phyloP scores from a whole-genome alignment of 257 asterid genomes.

The Anisodus tanguticus region DNA sequence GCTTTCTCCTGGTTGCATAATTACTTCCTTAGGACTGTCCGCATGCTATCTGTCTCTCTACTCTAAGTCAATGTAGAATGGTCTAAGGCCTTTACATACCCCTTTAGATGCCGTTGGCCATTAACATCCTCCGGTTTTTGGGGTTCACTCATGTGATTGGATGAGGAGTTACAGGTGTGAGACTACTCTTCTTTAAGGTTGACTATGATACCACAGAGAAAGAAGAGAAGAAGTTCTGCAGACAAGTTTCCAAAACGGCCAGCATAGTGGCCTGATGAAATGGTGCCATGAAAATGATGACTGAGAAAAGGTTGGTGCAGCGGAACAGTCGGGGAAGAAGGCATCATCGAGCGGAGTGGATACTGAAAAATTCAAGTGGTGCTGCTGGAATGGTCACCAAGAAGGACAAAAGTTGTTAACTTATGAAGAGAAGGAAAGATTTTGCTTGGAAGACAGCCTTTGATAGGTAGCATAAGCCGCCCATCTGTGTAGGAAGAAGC shows the following conservation, averaged over 20 bases:
- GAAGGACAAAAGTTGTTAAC: background rate
- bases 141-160: background rate
- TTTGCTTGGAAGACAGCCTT: background rate
- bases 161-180: background rate
- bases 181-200: background rate
- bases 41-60: background rate
- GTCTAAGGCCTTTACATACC: background rate
- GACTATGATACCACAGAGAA: slow-evolving; percentile 6
- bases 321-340: background rate
- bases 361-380: background rate
- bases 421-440: background rate
- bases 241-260: background rate
- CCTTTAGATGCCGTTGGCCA: background rate
- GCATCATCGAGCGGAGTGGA: slow-evolving; percentile 6
- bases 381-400: slow-evolving; percentile 1
- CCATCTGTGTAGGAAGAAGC: slow-evolving; percentile 5
- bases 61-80: background rate
- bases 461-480: background rate
- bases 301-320: slow-evolving; percentile 6
- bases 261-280: slow-evolving; percentile 16
- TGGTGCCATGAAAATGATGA: background rate
- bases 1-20: background rate
- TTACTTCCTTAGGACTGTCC: background rate
- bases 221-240: background rate
- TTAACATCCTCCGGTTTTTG: background rate